A percentile compares a stretch with the other conserved stretches of the same genome.
These are phyloP conservation scores for Albatrellus ellisii DNA, from an alignment of 768 basidiomycete species.

Conservation along the genomic window DNA sequence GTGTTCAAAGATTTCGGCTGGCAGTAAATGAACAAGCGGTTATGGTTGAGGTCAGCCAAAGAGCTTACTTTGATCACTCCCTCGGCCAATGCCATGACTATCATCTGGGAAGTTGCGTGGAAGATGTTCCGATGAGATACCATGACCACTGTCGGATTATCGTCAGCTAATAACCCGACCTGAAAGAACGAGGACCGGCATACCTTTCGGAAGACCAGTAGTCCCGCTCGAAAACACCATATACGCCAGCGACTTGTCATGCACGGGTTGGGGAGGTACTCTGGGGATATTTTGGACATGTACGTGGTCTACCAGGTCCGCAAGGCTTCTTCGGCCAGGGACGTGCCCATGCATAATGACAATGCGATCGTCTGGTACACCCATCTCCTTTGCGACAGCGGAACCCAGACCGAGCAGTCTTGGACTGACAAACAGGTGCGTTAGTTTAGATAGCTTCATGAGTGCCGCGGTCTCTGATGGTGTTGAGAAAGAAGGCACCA, in stretches of 20 bases:
- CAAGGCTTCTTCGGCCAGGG: slow-evolving; percentile 30
- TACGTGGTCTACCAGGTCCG: slow-evolving; percentile 29
- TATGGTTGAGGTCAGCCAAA: neutral
- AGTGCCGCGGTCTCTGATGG: slow-evolving; percentile 40
- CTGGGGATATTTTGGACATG: slow-evolving; percentile 25
- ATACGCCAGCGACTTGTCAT: slow-evolving; percentile 47
- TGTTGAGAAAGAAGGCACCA: slow-evolving; percentile 43
- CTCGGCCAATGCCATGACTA: slow-evolving; percentile 20
- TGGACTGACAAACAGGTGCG: slow-evolving; percentile 41
- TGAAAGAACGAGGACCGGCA: neutral
- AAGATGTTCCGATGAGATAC: slow-evolving; percentile 52
- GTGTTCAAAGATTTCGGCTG: slow-evolving; percentile 28
- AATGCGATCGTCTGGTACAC: slow-evolving; percentile 28
- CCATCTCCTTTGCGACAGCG: slow-evolving; percentile 22
- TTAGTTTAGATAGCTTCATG: slow-evolving; percentile 32
- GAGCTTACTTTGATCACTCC: slow-evolving; percentile 25
- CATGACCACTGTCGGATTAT: slow-evolving; percentile 43
- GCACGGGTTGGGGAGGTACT: slow-evolving; percentile 31
- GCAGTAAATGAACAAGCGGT: neutral
- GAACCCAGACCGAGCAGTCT: slow-evolving; percentile 29
- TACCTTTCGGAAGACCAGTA: slow-evolving; percentile 64
- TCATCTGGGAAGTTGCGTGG: slow-evolving; percentile 21
- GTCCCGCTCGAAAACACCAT: slow-evolving; percentile 71
- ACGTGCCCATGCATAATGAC: slow-evolving; percentile 33
- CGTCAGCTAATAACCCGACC: neutral